These are phyloP conservation scores for Dactylonectria macrodidyma DNA, from an alignment of 2,329 filamentous ascomycete genomes.

Conservation along the genomic window DNA sequence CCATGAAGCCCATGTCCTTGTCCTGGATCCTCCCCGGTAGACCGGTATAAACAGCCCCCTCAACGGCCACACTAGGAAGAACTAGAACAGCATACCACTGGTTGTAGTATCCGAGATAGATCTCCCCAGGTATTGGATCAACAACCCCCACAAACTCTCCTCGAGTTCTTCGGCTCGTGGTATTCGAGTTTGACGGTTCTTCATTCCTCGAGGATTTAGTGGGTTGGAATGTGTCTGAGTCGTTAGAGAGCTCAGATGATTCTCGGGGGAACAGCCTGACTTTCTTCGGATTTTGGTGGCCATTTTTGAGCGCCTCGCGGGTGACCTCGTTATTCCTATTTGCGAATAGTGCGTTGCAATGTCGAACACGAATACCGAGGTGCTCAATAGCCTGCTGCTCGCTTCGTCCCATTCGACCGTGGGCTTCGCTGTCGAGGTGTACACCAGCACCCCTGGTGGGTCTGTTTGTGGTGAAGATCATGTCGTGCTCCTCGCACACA, in stretches of 20 bases:
- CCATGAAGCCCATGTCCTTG: constrained; percentile 12
- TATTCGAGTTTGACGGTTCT: neutral
- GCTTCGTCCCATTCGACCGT: neutral
- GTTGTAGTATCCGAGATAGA: constrained; percentile 25
- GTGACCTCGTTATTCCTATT: constrained; percentile 20
- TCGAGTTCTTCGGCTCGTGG: neutral
- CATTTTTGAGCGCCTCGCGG: neutral
- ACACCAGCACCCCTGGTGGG: constrained; percentile 17
- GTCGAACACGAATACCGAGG: constrained; percentile 12
- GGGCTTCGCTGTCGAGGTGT: constrained; percentile 14
- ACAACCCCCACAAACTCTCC: constrained; percentile 7
- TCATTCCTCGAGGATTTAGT: neutral
- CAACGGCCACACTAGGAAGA: constrained; percentile 13
- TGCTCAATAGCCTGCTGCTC: neutral
- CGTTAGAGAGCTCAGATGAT: neutral
- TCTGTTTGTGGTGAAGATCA: constrained; percentile 3
- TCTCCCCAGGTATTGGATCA: constrained; percentile 16
- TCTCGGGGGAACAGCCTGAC: neutral
- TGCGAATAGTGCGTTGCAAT: constrained; percentile 9
- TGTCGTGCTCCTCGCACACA: constrained; percentile 13
- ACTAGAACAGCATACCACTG: constrained; percentile 16
- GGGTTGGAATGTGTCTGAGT: neutral
- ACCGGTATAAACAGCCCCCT: constrained; percentile 6
- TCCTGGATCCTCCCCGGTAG: constrained; percentile 1
- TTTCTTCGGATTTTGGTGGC: neutral